Base-by-base conservation (phyloP, 2,329 filamentous ascomycete genomes). In the Alternaria postmessia region DNA sequence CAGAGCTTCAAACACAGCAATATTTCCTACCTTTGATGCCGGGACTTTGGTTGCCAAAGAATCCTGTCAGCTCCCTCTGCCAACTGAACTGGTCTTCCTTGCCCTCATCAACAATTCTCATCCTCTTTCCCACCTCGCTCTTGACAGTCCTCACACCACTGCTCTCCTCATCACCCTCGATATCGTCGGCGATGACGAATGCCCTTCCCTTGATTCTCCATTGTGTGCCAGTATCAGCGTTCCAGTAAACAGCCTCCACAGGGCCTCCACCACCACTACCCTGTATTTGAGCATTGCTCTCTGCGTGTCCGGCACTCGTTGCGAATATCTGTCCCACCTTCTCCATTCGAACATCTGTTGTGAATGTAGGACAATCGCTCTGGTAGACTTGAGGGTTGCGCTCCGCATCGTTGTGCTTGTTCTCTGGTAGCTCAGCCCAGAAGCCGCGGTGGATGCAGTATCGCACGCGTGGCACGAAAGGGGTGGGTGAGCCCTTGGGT, bases 11-110 rank as follows among this genome's bases (percentile, higher is more conserved):
- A 20, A 53, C n/a, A 57, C 20, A 20, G 20, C 20, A 34, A 39
- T 22, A 48, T 47, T 22, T 76, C 78, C 51, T 75, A 87, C 87
- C 87, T 81, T 94, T 86, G 88, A 97, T 93, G 1, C 83, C 81
- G 7, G 94, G 94, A 67, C 87, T 90, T 69, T 95, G 80, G 77
- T 97, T 97, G 20, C 93, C 94, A 85, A 97, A 98, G 76, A 95
- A 92, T 49, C 87, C 91, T 51, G 91, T 93, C 38, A 97, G 78
- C 80, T 97, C 93, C 64, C 83, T 89, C 47, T 81, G 81, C 90
- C 93, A 97, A 67, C 86, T 90, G 92, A 93, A 97, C 1, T 82
- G 79, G 16, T 75, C 76, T 43, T 81, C 79, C 12, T 79, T 80
- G 18, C 65, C 68, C 61, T 81, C 78, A 48, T 80, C 76, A 7